phyloP scores from a whole-genome alignment of 225 moss, liverwort and hornwort genomes.

The Pseudisothecium myosuroides region DNA sequence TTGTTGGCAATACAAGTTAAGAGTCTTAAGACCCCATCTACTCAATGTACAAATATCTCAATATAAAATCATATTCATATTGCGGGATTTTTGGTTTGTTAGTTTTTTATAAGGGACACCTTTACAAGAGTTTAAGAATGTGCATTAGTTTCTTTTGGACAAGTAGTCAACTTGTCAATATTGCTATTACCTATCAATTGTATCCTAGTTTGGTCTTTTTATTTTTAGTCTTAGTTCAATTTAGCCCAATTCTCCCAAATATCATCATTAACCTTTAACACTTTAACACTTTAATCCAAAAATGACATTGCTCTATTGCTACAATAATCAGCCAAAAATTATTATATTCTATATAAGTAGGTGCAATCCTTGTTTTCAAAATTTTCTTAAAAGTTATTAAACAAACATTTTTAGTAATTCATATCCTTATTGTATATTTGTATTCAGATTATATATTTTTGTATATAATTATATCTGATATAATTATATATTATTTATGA shows the following conservation, averaged over 20 bases:
- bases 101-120: rapidly evolving
- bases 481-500: too few species aligned
- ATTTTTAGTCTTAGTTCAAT: background rate
- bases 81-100: background rate
- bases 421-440: background rate
- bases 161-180: background rate
- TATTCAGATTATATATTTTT: background rate
- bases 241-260: rapidly evolving
- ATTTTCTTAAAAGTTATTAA: too few species aligned
- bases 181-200: background rate
- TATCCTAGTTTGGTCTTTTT: rapidly evolving
- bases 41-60: background rate
- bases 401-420: background rate
- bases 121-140: too few species aligned
- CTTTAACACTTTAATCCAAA: background rate
- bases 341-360: background rate
- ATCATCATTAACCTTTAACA: background rate
- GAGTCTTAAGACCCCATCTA: too few species aligned
- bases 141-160: too few species aligned
- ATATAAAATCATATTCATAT: background rate
- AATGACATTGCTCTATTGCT: background rate
- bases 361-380: too few species aligned
- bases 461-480: too few species aligned
- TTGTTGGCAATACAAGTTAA: too few species aligned
- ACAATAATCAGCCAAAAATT: background rate